These are phyloP conservation scores for Amanita fuliginea DNA, from an alignment of 768 basidiomycete species.

Conservation along the genomic window DNA sequence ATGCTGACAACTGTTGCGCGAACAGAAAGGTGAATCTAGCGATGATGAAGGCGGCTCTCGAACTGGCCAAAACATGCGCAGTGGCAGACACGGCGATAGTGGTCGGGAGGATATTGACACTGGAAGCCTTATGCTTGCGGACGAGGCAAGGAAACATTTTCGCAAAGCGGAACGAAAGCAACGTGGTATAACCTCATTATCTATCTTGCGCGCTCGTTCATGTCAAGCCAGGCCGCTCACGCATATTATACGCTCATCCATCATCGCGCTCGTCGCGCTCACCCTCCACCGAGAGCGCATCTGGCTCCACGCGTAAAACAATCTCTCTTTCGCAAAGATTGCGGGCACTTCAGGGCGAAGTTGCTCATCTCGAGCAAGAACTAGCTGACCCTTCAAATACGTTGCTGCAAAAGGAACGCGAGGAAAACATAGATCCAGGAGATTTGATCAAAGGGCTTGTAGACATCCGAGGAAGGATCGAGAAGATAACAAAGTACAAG, in stretches of 20 bases:
- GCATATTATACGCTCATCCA: conserved; percentile 59
- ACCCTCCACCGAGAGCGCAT: conserved; percentile 25
- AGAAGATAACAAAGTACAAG: conserved; percentile 52
- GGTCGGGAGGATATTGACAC: conserved; percentile 61
- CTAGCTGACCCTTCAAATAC: conserved; percentile 76
- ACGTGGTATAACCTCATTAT: conserved; percentile 27
- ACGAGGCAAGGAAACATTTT: conserved; percentile 63
- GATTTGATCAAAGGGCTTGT: conserved; percentile 70
- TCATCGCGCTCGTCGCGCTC: conserved; percentile 44
- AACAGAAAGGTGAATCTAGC: conserved; percentile 49
- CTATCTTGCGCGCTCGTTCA: background rate
- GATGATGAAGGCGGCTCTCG: conserved; percentile 50
- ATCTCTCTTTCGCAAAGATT: conserved; percentile 49
- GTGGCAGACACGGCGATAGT: conserved; percentile 26
- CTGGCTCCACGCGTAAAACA: conserved; percentile 19
- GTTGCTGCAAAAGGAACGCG: conserved; percentile 44
- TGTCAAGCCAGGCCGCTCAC: conserved; percentile 30
- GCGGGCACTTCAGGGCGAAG: conserved; percentile 62
- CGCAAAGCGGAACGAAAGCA: conserved; percentile 54
- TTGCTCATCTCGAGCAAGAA: conserved; percentile 70
- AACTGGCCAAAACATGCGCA: conserved; percentile 20
- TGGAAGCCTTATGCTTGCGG: conserved; percentile 48
- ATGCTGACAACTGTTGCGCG: conserved; percentile 7
- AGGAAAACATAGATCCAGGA: conserved; percentile 56
- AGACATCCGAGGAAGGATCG: conserved; percentile 58